phyloP scores from a whole-genome alignment of 2,329 filamentous ascomycete genomes.

The Pseudogymnoascus sp. region DNA sequence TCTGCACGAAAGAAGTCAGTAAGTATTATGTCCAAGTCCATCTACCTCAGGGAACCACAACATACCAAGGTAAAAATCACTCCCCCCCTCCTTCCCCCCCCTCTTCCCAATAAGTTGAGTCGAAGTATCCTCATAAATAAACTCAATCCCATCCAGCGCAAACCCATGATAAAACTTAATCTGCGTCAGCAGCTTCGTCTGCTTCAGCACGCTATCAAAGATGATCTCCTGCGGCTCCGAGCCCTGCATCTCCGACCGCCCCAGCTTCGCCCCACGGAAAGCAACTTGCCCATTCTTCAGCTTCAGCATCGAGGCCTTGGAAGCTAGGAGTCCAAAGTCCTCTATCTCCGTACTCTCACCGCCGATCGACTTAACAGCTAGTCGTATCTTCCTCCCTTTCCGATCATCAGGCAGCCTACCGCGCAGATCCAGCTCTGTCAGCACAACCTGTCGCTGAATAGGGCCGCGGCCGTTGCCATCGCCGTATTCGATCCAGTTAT shows the following conservation, averaged over 20 bases:
- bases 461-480: slow-evolving; percentile 49
- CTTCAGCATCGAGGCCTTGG: slow-evolving; percentile 65
- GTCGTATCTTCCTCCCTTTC: slow-evolving; percentile 58
- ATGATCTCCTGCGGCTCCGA: slow-evolving; percentile 64
- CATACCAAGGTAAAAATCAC: slow-evolving; percentile 70
- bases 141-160: slow-evolving; percentile 79
- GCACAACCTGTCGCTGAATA: slow-evolving; percentile 60
- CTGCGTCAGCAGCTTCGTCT: slow-evolving; percentile 64
- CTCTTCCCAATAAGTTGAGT: slow-evolving; percentile 79
- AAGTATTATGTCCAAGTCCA: slow-evolving; percentile 8
- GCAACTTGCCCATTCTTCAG: slow-evolving; percentile 66
- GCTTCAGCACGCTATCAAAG: slow-evolving; percentile 57
- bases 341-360: slow-evolving; percentile 66
- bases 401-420: slow-evolving; percentile 62
- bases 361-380: slow-evolving; percentile 68
- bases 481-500: slow-evolving; percentile 71
- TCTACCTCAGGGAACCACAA: slow-evolving; percentile 8
- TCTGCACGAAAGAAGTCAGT: slow-evolving; percentile 42
- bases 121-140: slow-evolving; percentile 80
- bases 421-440: slow-evolving; percentile 69
- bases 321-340: slow-evolving; percentile 61
- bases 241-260: slow-evolving; percentile 61
- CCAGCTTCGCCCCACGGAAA: slow-evolving; percentile 67
- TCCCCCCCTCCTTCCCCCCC: slow-evolving; percentile 59
- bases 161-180: slow-evolving; percentile 69